Base-by-base conservation (phyloP, 148 eudicot genomes). In the Silene conica region DNA sequence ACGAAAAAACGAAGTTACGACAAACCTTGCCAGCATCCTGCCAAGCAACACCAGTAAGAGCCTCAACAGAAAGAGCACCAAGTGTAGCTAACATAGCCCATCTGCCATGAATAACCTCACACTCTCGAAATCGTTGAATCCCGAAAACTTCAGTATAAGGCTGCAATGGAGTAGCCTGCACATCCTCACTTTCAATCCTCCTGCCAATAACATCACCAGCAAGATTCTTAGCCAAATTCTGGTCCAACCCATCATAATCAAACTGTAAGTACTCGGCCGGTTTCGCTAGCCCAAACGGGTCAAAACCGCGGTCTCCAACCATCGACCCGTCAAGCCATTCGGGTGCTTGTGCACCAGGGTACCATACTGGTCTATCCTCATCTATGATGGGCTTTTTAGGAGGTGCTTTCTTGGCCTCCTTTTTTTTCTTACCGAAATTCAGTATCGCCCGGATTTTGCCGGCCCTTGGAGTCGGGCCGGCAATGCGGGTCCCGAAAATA, bases 81-180 rank as follows among this genome's bases (percentile, higher is more conserved):
- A 94, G 93, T 0, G 93, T 87, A 38, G 92, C 98, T 74, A 94
- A 74, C 98, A 92, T 91, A 54, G 98, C 98, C 97, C 96, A 94
- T 67, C 97, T 70, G 0, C 98, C 97, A 79, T 89, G 97, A 11
- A 91, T 94, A 6, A 94, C 79, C 85, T 94, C 96, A 66, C 97
- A 94, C 77, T 94, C 97, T 60, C 97, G 83, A 63, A 94, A 89
- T 81, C 98, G 85, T 78, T 94, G 97, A 7, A 94, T 75, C 28
- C 97, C 98, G 66, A 94, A 94, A 34, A 94, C 97, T 74, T 92
- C 98, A 1, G 81, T 63, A 75, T 90, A 94, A 6, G 97, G 98
- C 88, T 92, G 98, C 23, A 94, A 88, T 26, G 97, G 96, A 0
- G 96, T 90, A 14, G 98, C 78, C 21, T 85, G 82, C 9, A 92